Conservation (phyloP, 768 basidiomycete species). For the Boletus sensibilis region DNA sequence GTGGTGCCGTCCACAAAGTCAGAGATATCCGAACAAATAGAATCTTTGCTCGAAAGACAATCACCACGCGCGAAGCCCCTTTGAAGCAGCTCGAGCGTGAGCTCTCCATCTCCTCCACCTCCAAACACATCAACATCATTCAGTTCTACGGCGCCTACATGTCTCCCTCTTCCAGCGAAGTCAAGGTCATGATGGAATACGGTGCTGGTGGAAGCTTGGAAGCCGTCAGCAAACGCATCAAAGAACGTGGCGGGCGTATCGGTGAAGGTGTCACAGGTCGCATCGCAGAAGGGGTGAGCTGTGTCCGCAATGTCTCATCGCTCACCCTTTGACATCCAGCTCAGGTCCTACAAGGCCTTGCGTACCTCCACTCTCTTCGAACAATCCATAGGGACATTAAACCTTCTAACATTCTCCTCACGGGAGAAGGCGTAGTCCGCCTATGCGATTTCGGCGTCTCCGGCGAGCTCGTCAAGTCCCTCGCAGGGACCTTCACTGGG, state of each 20-base stretch:
- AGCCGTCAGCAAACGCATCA: slow-evolving; percentile 80
- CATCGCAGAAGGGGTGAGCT: slow-evolving; percentile 85
- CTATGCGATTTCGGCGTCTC: slow-evolving; percentile 97
- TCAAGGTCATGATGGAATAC: slow-evolving; percentile 94
- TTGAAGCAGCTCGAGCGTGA: slow-evolving; percentile 92
- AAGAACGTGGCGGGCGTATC: slow-evolving; percentile 72
- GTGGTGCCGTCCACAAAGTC: slow-evolving; percentile 95
- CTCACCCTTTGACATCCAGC: slow-evolving; percentile 7
- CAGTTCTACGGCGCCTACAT: slow-evolving; percentile 91
- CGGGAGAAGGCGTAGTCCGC: slow-evolving; percentile 86
- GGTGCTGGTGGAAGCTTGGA: slow-evolving; percentile 90
- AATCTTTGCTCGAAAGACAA: slow-evolving; percentile 93
- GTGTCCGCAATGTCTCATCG: not conserved
- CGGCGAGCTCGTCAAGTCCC: slow-evolving; percentile 86
- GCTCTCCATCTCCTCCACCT: slow-evolving; percentile 83
- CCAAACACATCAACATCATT: slow-evolving; percentile 84
- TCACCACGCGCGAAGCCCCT: slow-evolving; percentile 87
- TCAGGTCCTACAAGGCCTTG: slow-evolving; percentile 87
- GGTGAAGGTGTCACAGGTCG: slow-evolving; percentile 89
- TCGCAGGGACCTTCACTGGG: slow-evolving; percentile 95
- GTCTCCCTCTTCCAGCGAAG: slow-evolving; percentile 83
- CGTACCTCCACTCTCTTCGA: slow-evolving; percentile 85
- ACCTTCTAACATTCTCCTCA: slow-evolving; percentile 89
- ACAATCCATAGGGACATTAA: slow-evolving; percentile 98
- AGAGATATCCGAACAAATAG: slow-evolving; percentile 73